Percentiles rank a stretch among this genome's conserved stretches.
These are phyloP conservation scores for Fusarium ramigenum DNA, from an alignment of 2,329 filamentous ascomycete genomes.

Conservation along the genomic window DNA sequence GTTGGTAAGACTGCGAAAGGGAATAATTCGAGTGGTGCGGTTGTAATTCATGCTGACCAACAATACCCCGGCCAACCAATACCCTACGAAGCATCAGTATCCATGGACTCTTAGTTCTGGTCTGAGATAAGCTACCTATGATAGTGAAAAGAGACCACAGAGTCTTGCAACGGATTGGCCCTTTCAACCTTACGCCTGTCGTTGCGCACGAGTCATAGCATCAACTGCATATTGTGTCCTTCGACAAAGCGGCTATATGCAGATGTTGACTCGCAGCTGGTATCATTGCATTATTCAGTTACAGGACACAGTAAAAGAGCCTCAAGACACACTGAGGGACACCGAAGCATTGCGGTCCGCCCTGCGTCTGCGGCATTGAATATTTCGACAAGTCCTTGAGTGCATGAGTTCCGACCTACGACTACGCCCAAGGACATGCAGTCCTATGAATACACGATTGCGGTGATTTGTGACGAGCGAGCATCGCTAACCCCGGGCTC, in stretches of 20 bases:
- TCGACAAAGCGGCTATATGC: constrained; percentile 14
- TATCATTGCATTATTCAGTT: not conserved
- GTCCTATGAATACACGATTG: constrained; percentile 17
- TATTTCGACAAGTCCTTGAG: not conserved
- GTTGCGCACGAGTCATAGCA: constrained; percentile 1
- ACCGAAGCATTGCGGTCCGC: not conserved
- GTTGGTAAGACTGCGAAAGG: not conserved
- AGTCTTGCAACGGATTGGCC: not conserved
- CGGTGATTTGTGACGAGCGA: constrained; percentile 20
- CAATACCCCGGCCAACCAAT: not conserved
- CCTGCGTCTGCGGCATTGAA: not conserved
- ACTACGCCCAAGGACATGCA: not conserved
- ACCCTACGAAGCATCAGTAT: not conserved
- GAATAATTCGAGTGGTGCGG: not conserved
- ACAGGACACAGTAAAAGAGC: constrained; percentile 3
- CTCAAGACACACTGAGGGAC: constrained; percentile 3
- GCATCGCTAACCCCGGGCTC: not conserved
- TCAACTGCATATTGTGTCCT: constrained; percentile 23
- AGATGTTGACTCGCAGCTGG: constrained; percentile 10
- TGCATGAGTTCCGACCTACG: not conserved
- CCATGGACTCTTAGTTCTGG: not conserved
- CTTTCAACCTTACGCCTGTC: not conserved
- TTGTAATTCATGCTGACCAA: not conserved
- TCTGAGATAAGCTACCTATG: not conserved
- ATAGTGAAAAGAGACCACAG: not conserved